Base-by-base conservation (phyloP, 164 flowering plant species). In the Vitis rupestris region DNA sequence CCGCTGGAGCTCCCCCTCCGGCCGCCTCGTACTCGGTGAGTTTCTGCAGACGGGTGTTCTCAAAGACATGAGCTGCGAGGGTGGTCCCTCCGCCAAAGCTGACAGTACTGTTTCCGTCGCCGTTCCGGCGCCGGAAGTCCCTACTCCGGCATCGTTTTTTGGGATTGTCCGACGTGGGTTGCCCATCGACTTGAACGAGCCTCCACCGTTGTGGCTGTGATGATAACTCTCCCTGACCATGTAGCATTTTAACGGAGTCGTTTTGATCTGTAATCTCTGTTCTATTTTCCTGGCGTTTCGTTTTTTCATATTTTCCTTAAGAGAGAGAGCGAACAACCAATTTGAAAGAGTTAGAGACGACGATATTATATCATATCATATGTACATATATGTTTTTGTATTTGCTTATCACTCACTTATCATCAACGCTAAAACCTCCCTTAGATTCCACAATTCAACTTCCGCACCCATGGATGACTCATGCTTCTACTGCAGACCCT, bases 131-230 rank as follows among this genome's bases (percentile, higher is more conserved):
- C 51, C 23, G 31, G 63, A 58, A 5, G 7, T 14, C 11, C 47
- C 63, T 10, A 7, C 67, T 19, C 50, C 80, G 69, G 30, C 72
- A 62, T 55, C 76, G 60, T 80, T 66, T 64, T 58, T 76, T 19
- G 86, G 86, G 65, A 50, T 78, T 9, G 83, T 73, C n/a, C 72
- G 73, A 57, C 89, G 88, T 29, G 96, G 96, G 1, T 69, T 88
- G 70, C 77, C 85, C 1, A 80, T 90, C 2, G 96, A 90, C 59
- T 74, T 90, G 79, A 90, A 88, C 75, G 89, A 88, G 78, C 91
- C 90, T 1, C 96, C 96, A 10, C 89, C 91, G 14, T 16, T 81
- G 51, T 86, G 87, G 87, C 74, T 84, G 61, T 82, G 75, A 78
- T 49, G 31, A 16, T 10, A 17, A 59, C n/a, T 19, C 9, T 10